Evolutionary conservation across 2,329 filamentous ascomycete species (phyloP).

Genomic region (Chaetomium olivaceum): DNA sequence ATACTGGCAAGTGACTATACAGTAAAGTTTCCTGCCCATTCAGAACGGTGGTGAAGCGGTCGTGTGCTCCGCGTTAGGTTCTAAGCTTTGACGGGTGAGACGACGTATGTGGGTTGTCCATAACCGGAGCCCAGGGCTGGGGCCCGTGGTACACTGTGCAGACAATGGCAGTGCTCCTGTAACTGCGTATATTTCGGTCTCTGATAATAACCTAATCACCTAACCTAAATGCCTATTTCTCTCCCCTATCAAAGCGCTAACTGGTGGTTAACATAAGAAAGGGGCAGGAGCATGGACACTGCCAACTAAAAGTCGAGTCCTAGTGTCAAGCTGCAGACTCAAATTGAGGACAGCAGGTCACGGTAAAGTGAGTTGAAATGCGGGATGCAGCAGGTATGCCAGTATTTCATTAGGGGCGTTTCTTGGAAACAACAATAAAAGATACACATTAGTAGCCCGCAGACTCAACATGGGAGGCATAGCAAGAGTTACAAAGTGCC

Average conservation of each 20-base stretch:
- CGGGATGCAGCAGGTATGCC: not conserved
- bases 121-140: slow-evolving; percentile 28
- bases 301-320: not conserved
- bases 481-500: not conserved
- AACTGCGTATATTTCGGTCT: no score
- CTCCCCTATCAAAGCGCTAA: not conserved
- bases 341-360: not conserved
- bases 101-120: no score
- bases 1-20: no score
- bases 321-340: not conserved
- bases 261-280: not conserved
- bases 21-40: no score
- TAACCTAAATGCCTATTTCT: not conserved
- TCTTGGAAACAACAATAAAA: not conserved
- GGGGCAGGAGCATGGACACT: not conserved
- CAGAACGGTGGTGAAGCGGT: no score
- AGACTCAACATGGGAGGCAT: not conserved
- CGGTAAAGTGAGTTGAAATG: not conserved
- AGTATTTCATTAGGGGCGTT: not conserved
- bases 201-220: no score
- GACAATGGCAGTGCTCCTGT: no score
- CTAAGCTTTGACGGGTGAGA: no score
- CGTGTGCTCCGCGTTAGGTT: slow-evolving; percentile 27
- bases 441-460: not conserved
- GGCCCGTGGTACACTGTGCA: no score